Percentiles rank a stretch among this genome's conserved stretches.
phyloP scores from a whole-genome alignment of 1,139 yeast genomes.

The Suhomyces maxii region DNA sequence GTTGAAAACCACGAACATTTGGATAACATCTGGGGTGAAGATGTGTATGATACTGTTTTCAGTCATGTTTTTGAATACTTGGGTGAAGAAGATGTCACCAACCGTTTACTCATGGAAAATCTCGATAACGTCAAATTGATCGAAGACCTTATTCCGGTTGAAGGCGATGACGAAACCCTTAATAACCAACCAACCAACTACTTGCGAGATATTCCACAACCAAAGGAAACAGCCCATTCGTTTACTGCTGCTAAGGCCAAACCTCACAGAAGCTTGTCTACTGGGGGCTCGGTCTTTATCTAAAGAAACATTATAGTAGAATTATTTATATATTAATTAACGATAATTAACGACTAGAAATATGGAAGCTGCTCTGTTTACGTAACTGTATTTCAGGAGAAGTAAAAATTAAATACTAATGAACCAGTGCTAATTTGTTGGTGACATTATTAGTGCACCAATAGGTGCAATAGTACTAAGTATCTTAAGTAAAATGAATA shows the following conservation, averaged over 20 bases:
- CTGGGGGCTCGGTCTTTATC: slow-evolving; percentile 19
- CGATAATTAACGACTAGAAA: no score
- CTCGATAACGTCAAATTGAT: slow-evolving; percentile 8
- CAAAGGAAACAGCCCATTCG: neutral
- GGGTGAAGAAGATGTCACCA: slow-evolving; percentile 20
- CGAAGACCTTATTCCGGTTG: slow-evolving; percentile 10
- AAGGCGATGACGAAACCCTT: slow-evolving; percentile 10
- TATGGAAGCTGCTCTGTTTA: no score
- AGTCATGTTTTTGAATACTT: slow-evolving; percentile 49
- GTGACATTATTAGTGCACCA: no score
- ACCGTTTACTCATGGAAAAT: slow-evolving; percentile 5
- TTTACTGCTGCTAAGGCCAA: slow-evolving; percentile 2
- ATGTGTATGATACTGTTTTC: slow-evolving; percentile 55
- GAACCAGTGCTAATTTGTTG: no score
- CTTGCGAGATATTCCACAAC: slow-evolving; percentile 2
- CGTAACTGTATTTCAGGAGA: no score
- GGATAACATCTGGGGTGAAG: slow-evolving; percentile 85
- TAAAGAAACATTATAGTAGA: neutral
- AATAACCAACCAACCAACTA: slow-evolving; percentile 9
- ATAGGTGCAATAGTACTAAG: no score
- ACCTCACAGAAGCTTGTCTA: slow-evolving; percentile 15
- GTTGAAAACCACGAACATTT: slow-evolving; percentile 77
- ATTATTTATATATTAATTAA: no score
- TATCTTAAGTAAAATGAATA: no score
- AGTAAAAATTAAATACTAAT: no score